Conservation (phyloP, 1,139 yeast species). For the Komagataea norvegica region DNA sequence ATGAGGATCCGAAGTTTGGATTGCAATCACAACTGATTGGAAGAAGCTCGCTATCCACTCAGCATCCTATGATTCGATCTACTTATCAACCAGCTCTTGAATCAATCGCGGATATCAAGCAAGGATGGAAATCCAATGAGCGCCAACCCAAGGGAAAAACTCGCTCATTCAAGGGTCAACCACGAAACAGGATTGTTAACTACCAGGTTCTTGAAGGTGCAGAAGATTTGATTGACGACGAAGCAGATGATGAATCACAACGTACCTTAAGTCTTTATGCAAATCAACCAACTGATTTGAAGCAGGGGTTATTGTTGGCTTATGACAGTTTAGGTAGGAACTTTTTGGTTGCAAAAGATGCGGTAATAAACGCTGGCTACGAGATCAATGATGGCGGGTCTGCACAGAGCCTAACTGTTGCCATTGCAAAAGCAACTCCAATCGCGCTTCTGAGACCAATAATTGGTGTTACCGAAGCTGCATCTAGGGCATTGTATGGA, state of each 20-base stretch:
- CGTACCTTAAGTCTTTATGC: slow-evolving; percentile 72
- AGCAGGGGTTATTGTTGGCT: slow-evolving; percentile 71
- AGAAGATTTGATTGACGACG: slow-evolving; percentile 17
- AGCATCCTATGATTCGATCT: slow-evolving; percentile 21
- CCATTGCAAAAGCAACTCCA: slow-evolving; percentile 76
- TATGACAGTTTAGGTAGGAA: slow-evolving; percentile 69
- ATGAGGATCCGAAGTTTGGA: slow-evolving; percentile 31
- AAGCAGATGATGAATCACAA: slow-evolving; percentile 38
- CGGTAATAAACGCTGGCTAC: slow-evolving; percentile 53
- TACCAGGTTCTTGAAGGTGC: slow-evolving; percentile 16
- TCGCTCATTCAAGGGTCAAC: slow-evolving; percentile 1
- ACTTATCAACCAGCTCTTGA: slow-evolving; percentile 25
- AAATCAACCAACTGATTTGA: slow-evolving; percentile 69
- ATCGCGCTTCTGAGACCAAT: slow-evolving; percentile 77
- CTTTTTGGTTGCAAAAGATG: slow-evolving; percentile 59
- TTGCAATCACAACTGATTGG: slow-evolving; percentile 26
- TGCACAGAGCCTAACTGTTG: slow-evolving; percentile 49
- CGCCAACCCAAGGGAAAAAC: slow-evolving; percentile 1
- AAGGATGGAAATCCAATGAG: slow-evolving; percentile 1
- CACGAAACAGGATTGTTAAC: slow-evolving; percentile 7
- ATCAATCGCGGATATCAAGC: slow-evolving; percentile 21
- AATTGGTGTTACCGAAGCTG: slow-evolving; percentile 90
- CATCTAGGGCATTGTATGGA: slow-evolving; percentile 79
- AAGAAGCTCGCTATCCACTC: slow-evolving; percentile 19
- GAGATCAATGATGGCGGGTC: slow-evolving; percentile 59